A percentile compares a stretch with the other conserved stretches of the same genome.
Evolutionary conservation across 192 early-diverging fungal species (phyloP).

Genomic region (Coemansia sp.): DNA sequence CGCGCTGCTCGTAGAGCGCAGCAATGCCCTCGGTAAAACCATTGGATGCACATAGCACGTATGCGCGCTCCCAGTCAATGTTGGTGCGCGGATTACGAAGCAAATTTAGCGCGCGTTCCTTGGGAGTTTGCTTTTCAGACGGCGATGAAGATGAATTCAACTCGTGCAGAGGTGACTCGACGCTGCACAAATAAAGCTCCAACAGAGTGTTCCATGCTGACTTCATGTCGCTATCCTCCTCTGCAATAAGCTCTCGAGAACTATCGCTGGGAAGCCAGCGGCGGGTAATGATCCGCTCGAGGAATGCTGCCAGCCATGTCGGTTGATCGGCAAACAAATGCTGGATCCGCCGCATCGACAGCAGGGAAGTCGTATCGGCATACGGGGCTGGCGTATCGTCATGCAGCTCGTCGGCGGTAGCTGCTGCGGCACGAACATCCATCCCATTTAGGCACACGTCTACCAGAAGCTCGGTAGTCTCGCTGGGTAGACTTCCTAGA

Average conservation of each 20-base stretch:
- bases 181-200: conserved; percentile 79
- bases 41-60: conserved; percentile 85
- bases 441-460: conserved; percentile 48
- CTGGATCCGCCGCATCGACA: conserved; percentile 72
- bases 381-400: neutral
- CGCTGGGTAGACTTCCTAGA: conserved; percentile 37
- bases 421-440: conserved; percentile 22
- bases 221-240: conserved; percentile 62
- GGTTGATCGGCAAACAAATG: conserved; percentile 86
- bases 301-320: conserved; percentile 73
- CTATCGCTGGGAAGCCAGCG: conserved; percentile 60
- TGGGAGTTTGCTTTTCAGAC: conserved; percentile 26
- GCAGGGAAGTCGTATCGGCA: neutral
- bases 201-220: conserved; percentile 89
- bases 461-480: conserved; percentile 47
- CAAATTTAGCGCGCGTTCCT: conserved; percentile 68
- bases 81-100: conserved; percentile 66
- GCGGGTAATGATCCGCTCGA: conserved; percentile 79
- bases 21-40: conserved; percentile 83
- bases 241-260: conserved; percentile 23
- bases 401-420: neutral
- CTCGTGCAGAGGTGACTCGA: conserved; percentile 45
- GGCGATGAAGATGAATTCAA: neutral
- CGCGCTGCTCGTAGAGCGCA: conserved; percentile 83
- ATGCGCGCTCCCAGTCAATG: conserved; percentile 90